phyloP scores from a whole-genome alignment of 2,329 filamentous ascomycete species.

The Penicillium aurantiogriseum region DNA sequence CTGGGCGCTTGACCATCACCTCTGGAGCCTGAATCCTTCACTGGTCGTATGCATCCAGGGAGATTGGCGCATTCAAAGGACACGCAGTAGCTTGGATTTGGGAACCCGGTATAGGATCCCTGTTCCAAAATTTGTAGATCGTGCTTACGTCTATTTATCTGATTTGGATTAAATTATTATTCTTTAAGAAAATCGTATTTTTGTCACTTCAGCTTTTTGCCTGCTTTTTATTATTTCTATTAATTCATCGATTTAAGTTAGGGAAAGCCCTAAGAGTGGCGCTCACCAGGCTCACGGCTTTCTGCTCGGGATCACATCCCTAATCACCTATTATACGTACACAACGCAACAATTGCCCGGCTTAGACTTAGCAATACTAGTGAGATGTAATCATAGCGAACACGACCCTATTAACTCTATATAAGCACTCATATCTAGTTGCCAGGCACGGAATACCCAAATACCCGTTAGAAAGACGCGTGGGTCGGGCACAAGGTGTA shows the following conservation, averaged over 20 bases:
- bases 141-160: not conserved
- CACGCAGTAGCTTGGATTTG: conserved; percentile 16
- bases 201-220: not conserved
- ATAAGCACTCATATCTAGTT: not conserved
- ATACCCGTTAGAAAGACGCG: not conserved
- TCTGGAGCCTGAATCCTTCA: conserved; percentile 3
- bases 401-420: not conserved
- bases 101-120: conserved; percentile 17
- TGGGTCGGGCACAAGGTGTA: not conserved
- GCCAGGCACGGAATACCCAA: not conserved
- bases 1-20: not conserved
- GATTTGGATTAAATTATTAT: not conserved
- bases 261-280: not conserved
- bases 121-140: conserved; percentile 19
- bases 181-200: not conserved
- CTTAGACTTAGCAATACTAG: not conserved
- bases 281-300: not conserved
- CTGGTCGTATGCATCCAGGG: conserved; percentile 15
- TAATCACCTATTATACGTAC: not conserved
- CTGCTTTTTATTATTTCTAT: not conserved
- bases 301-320: conserved; percentile 3
- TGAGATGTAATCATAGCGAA: not conserved
- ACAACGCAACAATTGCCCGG: not conserved
- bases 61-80: conserved; percentile 5
- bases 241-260: not conserved